A percentile compares a stretch with the other conserved stretches of the same genome.
Evolutionary conservation across 768 basidiomycete genomes (phyloP).

Genomic region (Cantharellus anzutake): DNA sequence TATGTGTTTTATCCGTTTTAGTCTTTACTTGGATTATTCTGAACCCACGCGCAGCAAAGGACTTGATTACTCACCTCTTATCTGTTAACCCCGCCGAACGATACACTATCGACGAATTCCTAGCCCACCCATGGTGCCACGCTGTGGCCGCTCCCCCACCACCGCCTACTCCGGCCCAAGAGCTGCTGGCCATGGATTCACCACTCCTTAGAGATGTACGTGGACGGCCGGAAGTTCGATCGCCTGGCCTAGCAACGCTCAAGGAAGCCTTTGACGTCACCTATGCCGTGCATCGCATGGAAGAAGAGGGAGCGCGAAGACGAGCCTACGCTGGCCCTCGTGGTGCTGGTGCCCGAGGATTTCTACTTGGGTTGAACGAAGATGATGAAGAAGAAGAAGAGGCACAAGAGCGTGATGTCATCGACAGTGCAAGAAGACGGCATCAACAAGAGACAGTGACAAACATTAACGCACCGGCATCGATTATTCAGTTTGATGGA

Average conservation of each 20-base stretch:
- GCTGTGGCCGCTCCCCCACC: conserved; percentile 38
- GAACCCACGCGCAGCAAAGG: conserved; percentile 46
- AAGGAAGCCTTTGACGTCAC: conserved; percentile 99
- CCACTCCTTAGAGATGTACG: conserved; percentile 71
- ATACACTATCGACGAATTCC: conserved; percentile 96
- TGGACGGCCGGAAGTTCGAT: conserved; percentile 54
- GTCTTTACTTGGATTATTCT: neutral
- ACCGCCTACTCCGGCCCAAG: conserved; percentile 42
- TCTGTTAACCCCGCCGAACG: conserved; percentile 91
- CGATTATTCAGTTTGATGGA: conserved; percentile 25
- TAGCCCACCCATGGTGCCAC: conserved; percentile 90
- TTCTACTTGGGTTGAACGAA: conserved; percentile 77
- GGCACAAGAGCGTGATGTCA: conserved; percentile 27
- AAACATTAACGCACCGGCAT: conserved; percentile 9
- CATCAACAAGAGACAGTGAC: neutral
- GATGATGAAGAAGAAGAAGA: conserved; percentile 64
- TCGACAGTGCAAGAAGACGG: neutral
- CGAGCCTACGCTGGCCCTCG: conserved; percentile 64
- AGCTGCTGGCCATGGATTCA: conserved; percentile 54
- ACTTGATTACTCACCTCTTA: conserved; percentile 82
- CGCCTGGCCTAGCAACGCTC: conserved; percentile 80
- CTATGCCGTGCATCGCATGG: conserved; percentile 98
- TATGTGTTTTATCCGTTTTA: conserved; percentile 17
- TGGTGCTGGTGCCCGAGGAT: conserved; percentile 59
- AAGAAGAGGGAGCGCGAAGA: conserved; percentile 85